Percentiles rank a stretch among this genome's conserved stretches.
These are phyloP conservation scores for Quercus gilva DNA, from an alignment of 306 rosid genomes.

Conservation along the genomic window DNA sequence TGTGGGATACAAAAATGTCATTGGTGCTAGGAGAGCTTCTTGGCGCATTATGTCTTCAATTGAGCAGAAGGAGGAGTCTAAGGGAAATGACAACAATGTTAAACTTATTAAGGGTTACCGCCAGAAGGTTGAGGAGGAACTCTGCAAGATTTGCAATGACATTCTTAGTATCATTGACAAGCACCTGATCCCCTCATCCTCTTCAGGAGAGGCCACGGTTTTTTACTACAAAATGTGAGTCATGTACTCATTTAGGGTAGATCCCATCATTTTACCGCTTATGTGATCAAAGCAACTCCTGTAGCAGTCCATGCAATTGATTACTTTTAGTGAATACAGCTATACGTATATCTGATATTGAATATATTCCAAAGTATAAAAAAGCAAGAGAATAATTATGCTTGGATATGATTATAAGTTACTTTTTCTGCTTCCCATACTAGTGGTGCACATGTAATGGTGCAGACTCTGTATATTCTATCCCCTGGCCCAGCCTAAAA, in stretches of 20 bases:
- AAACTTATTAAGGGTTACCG: conserved; percentile 81
- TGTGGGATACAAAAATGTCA: conserved; percentile 95
- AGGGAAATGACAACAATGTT: conserved; percentile 87
- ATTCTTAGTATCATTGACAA: conserved; percentile 78
- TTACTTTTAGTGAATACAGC: conserved; percentile 14
- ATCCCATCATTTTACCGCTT: neutral
- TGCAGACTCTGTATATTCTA: neutral
- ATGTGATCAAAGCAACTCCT: conserved; percentile 13
- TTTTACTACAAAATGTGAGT: conserved; percentile 97
- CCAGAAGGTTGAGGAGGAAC: conserved; percentile 96
- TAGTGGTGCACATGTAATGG: conserved; percentile 1
- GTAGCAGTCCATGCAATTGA: neutral
- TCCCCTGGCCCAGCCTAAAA: neutral
- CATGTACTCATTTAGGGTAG: conserved; percentile 4
- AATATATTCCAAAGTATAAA: conserved; percentile 1
- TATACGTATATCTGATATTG: neutral
- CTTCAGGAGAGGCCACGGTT: conserved; percentile 87
- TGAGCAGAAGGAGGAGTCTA: conserved; percentile 96
- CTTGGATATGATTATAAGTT: neutral
- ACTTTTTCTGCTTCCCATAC: neutral
- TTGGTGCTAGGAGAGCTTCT: conserved; percentile 94
- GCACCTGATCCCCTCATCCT: conserved; percentile 80
- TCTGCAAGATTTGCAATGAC: conserved; percentile 81
- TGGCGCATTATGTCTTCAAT: conserved; percentile 99
- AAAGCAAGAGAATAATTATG: conserved; percentile 8